Percentiles rank a stretch among this genome's conserved stretches.
Conservation (phyloP, 2,329 filamentous ascomycete species). For the Cytospora paraplurivora region DNA sequence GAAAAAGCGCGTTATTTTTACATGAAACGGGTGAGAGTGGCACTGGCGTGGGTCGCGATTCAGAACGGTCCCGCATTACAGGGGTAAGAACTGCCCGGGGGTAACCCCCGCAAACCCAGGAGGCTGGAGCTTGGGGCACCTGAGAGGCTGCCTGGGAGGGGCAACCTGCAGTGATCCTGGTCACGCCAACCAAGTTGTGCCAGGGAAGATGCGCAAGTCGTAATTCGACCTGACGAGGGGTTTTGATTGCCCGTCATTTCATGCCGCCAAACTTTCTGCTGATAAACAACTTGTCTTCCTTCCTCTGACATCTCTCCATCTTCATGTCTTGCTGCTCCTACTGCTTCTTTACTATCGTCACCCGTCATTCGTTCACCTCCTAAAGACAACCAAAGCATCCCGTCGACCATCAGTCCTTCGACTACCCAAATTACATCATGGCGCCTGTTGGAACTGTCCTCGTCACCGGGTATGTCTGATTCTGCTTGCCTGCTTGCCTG, state of each 20-base stretch:
- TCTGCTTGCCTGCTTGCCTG: slow-evolving; percentile 23
- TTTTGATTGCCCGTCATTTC: slow-evolving; percentile 25
- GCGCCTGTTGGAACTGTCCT: slow-evolving; percentile 77
- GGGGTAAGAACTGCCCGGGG: not conserved
- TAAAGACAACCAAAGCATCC: not conserved
- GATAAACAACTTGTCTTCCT: slow-evolving; percentile 20
- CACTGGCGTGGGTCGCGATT: not conserved
- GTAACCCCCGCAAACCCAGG: not conserved
- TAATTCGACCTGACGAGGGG: slow-evolving; percentile 20
- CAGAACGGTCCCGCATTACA: not conserved
- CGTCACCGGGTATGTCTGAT: slow-evolving; percentile 78
- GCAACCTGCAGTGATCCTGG: not conserved
- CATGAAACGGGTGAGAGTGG: not conserved
- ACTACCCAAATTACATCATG: slow-evolving; percentile 22
- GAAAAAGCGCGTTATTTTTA: not conserved
- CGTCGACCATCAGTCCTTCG: not conserved
- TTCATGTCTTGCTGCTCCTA: slow-evolving; percentile 18
- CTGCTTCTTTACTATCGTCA: not conserved
- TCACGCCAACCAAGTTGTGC: slow-evolving; percentile 1
- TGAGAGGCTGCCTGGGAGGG: not conserved
- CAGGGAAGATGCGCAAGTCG: slow-evolving; percentile 13
- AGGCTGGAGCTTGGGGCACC: not conserved
- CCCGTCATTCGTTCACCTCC: not conserved
- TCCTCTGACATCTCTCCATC: slow-evolving; percentile 4
- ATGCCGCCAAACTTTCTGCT: slow-evolving; percentile 14